phyloP scores from a whole-genome alignment of 2,329 filamentous ascomycete species.

The Ascochyta lentis region DNA sequence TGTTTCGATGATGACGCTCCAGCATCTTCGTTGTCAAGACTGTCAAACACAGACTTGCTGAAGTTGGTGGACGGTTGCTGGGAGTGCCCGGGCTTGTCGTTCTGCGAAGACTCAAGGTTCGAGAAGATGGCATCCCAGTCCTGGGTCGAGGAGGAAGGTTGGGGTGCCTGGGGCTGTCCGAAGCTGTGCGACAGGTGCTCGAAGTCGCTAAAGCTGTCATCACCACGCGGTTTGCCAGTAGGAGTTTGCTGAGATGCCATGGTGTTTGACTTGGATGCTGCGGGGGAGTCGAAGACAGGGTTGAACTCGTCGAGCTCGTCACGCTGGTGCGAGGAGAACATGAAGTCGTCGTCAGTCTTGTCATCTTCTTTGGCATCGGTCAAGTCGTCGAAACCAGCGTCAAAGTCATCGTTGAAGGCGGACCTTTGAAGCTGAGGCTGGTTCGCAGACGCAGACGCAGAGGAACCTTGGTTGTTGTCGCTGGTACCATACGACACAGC shows the following conservation, averaged over 20 bases:
- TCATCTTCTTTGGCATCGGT: slow-evolving; percentile 81
- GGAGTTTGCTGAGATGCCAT: slow-evolving; percentile 54
- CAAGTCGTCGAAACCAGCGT: slow-evolving; percentile 81
- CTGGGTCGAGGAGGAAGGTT: slow-evolving; percentile 59
- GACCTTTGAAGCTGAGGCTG: slow-evolving; percentile 53
- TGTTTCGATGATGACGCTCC: slow-evolving; percentile 40
- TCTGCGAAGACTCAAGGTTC: slow-evolving; percentile 66
- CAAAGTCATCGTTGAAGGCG: slow-evolving; percentile 75
- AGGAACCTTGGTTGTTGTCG: slow-evolving; percentile 43
- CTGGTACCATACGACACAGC: slow-evolving; percentile 47
- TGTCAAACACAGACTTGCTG: slow-evolving; percentile 48
- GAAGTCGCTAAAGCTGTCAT: slow-evolving; percentile 60
- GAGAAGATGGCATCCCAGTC: slow-evolving; percentile 98
- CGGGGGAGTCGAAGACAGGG: slow-evolving; percentile 75
- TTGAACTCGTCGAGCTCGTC: slow-evolving; percentile 81
- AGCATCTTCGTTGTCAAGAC: slow-evolving; percentile 43
- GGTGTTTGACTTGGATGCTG: slow-evolving; percentile 57
- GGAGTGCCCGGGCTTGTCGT: slow-evolving; percentile 40
- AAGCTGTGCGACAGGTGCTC: slow-evolving; percentile 53
- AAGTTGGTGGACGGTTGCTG: slow-evolving; percentile 44
- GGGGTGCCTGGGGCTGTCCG: slow-evolving; percentile 48
- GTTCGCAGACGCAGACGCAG: slow-evolving; percentile 31
- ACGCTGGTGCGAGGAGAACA: slow-evolving; percentile 67
- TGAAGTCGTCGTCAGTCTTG: slow-evolving; percentile 79
- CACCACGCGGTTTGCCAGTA: slow-evolving; percentile 45